These are phyloP conservation scores for Liquidambar formosana DNA, from an alignment of 164 flowering plant genomes.

Conservation along the genomic window DNA sequence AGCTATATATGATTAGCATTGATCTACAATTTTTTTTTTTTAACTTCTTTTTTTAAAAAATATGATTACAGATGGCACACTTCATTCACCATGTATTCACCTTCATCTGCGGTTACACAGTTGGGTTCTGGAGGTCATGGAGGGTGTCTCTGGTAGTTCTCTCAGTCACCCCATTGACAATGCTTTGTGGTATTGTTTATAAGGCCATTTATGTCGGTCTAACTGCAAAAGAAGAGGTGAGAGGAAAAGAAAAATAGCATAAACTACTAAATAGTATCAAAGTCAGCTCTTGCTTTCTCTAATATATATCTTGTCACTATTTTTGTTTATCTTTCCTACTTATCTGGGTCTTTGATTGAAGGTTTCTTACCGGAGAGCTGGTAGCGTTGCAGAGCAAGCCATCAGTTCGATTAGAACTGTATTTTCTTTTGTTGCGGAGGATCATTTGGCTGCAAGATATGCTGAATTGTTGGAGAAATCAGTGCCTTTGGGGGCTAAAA, in stretches of 20 bases:
- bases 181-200: slow-evolving; percentile 76
- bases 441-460: slow-evolving; percentile 49
- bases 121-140: slow-evolving; percentile 70
- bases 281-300: no score
- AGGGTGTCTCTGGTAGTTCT: slow-evolving; percentile 67
- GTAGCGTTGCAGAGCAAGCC: slow-evolving; percentile 67
- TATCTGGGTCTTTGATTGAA: slow-evolving; percentile 12
- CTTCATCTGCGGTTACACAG: slow-evolving; percentile 65
- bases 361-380: slow-evolving; percentile 65
- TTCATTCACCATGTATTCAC: slow-evolving; percentile 67
- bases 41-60: background rate
- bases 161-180: slow-evolving; percentile 65
- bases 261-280: no score
- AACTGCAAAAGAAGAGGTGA: slow-evolving; percentile 75
- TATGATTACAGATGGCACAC: slow-evolving; percentile 71
- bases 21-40: background rate
- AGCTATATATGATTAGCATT: no score
- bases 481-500: slow-evolving; percentile 54
- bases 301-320: background rate
- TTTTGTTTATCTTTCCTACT: background rate
- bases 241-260: background rate
- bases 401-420: slow-evolving; percentile 71
- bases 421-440: slow-evolving; percentile 68
- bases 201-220: slow-evolving; percentile 77
- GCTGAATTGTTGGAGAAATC: slow-evolving; percentile 35